Evolutionary conservation across 75 land plant species (phyloP), one percentile per base, ranked within the genome.

Genomic region (Larix kaempferi): DNA sequence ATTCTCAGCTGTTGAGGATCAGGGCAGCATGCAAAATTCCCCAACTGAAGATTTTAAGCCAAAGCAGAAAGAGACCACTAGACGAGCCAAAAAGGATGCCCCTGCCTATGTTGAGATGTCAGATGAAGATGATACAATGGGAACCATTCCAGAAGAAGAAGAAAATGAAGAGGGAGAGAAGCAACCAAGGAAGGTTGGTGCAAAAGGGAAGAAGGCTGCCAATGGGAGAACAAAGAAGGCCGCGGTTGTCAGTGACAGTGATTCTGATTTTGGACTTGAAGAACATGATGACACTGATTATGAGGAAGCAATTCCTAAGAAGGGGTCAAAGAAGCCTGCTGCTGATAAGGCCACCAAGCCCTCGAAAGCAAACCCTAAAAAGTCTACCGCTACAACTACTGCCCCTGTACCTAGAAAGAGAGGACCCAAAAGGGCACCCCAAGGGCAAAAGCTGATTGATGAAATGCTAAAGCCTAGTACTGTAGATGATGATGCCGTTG

Each of bases 361-460:
- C 71, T 73, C 39, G 59, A 54, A 69, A 71, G 12, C 14, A 57
- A 66, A 27, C 54, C 27, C 71, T 69, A 61, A 60, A 25, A 35
- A 4, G 71, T 79, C 60, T 26, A 79, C 78, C 77, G 37, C 59
- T 41, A 77, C 49, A 78, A 81, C 63, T 27, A 19, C 62, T 57
- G 85, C 77, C 35, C 69, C 83, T 67, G 79, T 66, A 63, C 67
- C 59, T 57, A 81, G 76, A 59, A 77, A 85, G 77, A 75, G 84
- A 82, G 84, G 82, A 27, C 25, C 60, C 62, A 49, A 59, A 85
- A 78, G 69, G 75, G 81, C 78, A 76, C 55, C 78, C 21, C 33
- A 80, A 62, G 81, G 82, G n/a, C 93, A 89, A 80, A 88, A 86
- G 79, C 84, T 84, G 21, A 71, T 91, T 61, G 84, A 89, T 7